Evolutionary conservation across 2,329 filamentous ascomycete genomes (phyloP), one percentile per base, ranked within the genome.

Genomic region (Aspergillus ochraceus): DNA sequence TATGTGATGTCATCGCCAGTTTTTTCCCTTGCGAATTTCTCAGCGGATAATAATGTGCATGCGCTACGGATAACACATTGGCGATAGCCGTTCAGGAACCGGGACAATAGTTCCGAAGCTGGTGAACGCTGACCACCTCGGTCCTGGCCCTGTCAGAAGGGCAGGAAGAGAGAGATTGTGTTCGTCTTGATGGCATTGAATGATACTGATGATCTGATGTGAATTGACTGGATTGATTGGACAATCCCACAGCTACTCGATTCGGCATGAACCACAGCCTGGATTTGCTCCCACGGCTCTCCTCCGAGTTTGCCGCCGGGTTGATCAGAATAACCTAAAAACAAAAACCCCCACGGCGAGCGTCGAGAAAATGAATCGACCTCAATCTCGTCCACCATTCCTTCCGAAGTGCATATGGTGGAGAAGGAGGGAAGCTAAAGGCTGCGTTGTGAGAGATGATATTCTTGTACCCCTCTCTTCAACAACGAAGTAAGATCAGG

Each of bases 251-350:
- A 12, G 45, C 45, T 22, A 47, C 45, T 47, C 6, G 11, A 47
- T 47, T 47, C 45, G 45, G 45, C 22, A 47, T 24, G 12, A 47
- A 42, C 36, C 36, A 42, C 17, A 17, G 14, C 36, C 36, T 29
- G 8, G 8, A 36, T 11, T 14, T 36, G 20, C 45, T 20, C 11
- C 53, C 42, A 49, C 53, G 42, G 53, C 17, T 32, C n/a, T 32
- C 36, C 26, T 54, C 53, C 53, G 42, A 55, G 42, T 42, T 55
- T 49, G 55, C 55, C 55, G 55, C 55, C 20, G 49, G 19, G 42
- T 29, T 50, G 46, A 46, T n/a, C 22, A 54, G 20, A 45, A 54
- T 30, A 56, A 42, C 29, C 29, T 32, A 50, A 47, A 6, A 24
- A 24, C 20, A 36, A 29, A 29, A 29, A 42, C 19, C 24, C 19